Conservation (phyloP, 83 land plant species). For the Picea abies region DNA sequence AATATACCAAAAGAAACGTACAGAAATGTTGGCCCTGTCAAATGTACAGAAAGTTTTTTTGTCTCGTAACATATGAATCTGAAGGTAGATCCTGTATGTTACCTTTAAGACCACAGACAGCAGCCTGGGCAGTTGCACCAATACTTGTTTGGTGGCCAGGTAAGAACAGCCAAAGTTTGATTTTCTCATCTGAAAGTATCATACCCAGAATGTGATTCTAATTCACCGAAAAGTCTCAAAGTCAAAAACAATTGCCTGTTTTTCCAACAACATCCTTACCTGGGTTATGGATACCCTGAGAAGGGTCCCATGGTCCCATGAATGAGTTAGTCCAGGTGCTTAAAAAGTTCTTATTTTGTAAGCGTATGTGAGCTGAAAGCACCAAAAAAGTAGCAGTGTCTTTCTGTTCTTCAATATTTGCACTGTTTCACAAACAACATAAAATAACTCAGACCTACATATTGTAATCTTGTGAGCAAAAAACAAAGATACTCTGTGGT, state of each 20-base stretch:
- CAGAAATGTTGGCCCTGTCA: neutral
- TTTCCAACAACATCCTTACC: conserved; percentile 28
- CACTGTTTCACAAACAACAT: conserved; percentile 22
- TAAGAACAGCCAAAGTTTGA: conserved; percentile 79
- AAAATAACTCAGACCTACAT: neutral
- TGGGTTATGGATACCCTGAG: conserved; percentile 76
- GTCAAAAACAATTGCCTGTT: neutral
- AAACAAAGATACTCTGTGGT: neutral
- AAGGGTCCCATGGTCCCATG: conserved; percentile 86
- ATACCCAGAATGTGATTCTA: neutral
- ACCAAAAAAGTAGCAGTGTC: conserved; percentile 50
- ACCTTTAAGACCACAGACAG: conserved; percentile 28
- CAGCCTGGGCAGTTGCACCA: conserved; percentile 48
- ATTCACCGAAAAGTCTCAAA: neutral
- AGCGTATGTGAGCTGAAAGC: conserved; percentile 61
- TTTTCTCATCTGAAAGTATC: conserved; percentile 63
- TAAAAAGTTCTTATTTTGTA: conserved; percentile 69
- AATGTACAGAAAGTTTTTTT: neutral
- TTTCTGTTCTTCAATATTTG: conserved; percentile 42
- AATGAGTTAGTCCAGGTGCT: conserved; percentile 79
- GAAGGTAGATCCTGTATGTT: neutral
- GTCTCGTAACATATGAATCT: neutral
- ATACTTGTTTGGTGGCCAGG: conserved; percentile 64
- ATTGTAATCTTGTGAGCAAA: neutral
- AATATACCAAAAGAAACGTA: neutral